Conservation (phyloP, 306 rosid species). For the Senna siamea region DNA sequence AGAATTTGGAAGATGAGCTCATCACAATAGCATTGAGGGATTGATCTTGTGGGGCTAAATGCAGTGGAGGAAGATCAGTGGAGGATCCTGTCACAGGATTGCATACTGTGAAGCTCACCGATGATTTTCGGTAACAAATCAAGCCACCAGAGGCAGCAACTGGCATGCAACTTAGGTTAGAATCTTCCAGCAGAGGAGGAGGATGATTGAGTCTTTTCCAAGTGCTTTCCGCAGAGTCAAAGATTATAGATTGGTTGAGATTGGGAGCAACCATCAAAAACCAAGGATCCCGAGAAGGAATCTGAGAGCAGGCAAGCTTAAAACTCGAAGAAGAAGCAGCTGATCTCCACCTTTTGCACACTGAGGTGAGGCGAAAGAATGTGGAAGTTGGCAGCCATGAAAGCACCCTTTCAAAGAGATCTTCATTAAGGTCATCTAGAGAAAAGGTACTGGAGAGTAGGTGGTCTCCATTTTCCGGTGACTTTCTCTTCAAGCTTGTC, state of each 20-base stretch:
- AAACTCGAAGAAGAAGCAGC: conserved; percentile 73
- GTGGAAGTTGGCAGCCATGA: conserved; percentile 88
- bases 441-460: conserved; percentile 44
- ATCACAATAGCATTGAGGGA: conserved; percentile 83
- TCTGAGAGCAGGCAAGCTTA: conserved; percentile 77
- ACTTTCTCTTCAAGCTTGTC: conserved; percentile 68
- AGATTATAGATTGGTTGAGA: conserved; percentile 64
- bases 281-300: conserved; percentile 86
- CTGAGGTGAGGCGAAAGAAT: conserved; percentile 80
- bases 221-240: conserved; percentile 69
- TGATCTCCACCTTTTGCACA: conserved; percentile 94
- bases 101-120: conserved; percentile 61
- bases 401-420: conserved; percentile 81
- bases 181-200: conserved; percentile 38
- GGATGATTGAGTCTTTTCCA: conserved; percentile 77
- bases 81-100: conserved; percentile 75
- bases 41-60: conserved; percentile 42
- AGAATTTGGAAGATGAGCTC: conserved; percentile 47
- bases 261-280: conserved; percentile 84
- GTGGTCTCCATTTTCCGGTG: conserved; percentile 45
- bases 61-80: conserved; percentile 63
- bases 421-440: conserved; percentile 84
- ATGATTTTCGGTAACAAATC: conserved; percentile 69
- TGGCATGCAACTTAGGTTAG: conserved; percentile 63
- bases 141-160: conserved; percentile 92